A percentile compares a stretch with the other conserved stretches of the same genome.
These are phyloP conservation scores for Ustanciosporium gigantosporum DNA, from an alignment of 1,284 basidiomycete species.

Conservation along the genomic window DNA sequence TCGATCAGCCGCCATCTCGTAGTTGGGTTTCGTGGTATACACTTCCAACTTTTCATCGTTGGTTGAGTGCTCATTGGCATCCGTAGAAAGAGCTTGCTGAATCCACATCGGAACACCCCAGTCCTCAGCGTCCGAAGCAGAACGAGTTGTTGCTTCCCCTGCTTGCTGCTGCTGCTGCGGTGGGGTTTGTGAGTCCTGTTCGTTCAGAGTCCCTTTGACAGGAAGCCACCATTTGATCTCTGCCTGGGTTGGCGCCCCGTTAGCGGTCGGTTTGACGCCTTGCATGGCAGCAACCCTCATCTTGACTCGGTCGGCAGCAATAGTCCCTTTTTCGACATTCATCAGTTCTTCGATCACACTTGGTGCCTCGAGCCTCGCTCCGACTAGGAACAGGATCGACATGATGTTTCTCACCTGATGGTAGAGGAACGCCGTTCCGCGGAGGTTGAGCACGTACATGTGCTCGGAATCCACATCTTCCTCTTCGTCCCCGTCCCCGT, in stretches of 20 bases:
- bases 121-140: not conserved
- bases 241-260: not conserved
- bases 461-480: constrained; percentile 41
- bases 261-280: not conserved
- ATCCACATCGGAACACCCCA: constrained; percentile 24
- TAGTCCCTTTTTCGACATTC: constrained; percentile 66
- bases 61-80: not conserved
- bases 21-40: constrained; percentile 72
- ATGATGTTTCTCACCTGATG: constrained; percentile 98
- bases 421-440: constrained; percentile 89
- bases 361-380: constrained; percentile 77
- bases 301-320: constrained; percentile 27
- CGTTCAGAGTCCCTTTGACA: constrained; percentile 9
- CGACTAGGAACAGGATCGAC: constrained; percentile 86
- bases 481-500: not conserved
- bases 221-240: constrained; percentile 33
- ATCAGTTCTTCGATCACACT: constrained; percentile 75
- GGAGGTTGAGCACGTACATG: constrained; percentile 78
- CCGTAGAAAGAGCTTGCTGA: not conserved
- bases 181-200: not conserved
- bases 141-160: not conserved
- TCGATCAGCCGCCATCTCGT: constrained; percentile 87
- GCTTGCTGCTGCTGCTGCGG: not conserved
- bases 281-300: constrained; percentile 15
- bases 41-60: constrained; percentile 20